Evolutionary conservation across 176 grass and related monocot species (phyloP).

Genomic region (Carex littledalei): DNA sequence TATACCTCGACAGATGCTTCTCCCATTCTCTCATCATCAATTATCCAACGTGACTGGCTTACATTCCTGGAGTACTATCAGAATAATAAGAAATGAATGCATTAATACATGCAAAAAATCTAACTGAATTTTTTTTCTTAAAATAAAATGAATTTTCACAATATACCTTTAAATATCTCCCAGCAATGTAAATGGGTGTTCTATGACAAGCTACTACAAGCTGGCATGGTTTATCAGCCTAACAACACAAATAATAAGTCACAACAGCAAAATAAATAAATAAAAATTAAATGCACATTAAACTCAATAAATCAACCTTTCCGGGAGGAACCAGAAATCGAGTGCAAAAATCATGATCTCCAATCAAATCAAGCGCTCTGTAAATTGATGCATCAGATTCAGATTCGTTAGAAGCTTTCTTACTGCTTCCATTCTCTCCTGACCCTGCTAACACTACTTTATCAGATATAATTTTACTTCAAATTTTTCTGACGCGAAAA

Average conservation of each 20-base stretch:
- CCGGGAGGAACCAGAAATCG: slow-evolving; percentile 55
- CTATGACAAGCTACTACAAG: slow-evolving; percentile 59
- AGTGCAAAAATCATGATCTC: slow-evolving; percentile 57
- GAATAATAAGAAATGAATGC: slow-evolving; percentile 2
- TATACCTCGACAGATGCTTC: slow-evolving; percentile 93
- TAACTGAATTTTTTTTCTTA: not conserved
- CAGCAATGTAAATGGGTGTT: slow-evolving; percentile 71
- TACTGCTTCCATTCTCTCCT: slow-evolving; percentile 39
- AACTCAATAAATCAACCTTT: slow-evolving; percentile 41
- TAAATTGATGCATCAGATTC: slow-evolving; percentile 45
- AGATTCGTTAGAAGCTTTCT: slow-evolving; percentile 41
- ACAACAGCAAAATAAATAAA: slow-evolving; percentile 26
- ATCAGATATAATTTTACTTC: not conserved
- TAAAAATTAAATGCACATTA: not conserved
- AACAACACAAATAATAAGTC: slow-evolving; percentile 17
- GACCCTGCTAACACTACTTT: slow-evolving; percentile 29
- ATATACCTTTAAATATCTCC: slow-evolving; percentile 89
- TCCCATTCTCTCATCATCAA: slow-evolving; percentile 99
- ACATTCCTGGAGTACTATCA: slow-evolving; percentile 88
- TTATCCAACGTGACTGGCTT: slow-evolving; percentile 95
- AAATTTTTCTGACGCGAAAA: not conserved
- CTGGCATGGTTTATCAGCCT: slow-evolving; percentile 57
- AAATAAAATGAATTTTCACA: slow-evolving; percentile 7
- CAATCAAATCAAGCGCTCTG: slow-evolving; percentile 56
- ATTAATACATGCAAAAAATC: slow-evolving; percentile 1